Evolutionary conservation across 2,329 filamentous ascomycete species (phyloP), one percentile per base, ranked within the genome.

Genomic region (Thelonectria olida): DNA sequence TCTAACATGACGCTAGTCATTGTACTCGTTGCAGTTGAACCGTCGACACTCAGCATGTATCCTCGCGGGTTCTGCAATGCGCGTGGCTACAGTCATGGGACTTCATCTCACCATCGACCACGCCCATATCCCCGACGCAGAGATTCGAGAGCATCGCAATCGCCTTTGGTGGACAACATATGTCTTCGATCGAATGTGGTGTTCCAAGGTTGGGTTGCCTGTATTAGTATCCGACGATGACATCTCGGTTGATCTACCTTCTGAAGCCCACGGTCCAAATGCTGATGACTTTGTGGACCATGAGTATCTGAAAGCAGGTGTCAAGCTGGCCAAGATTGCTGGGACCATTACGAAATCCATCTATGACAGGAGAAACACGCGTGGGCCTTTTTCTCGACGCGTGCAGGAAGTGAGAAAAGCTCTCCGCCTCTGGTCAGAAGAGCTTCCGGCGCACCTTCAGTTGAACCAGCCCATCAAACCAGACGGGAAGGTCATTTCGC

Each of bases 151-250:
- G 27, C 62, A 64, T 12, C 51, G 52, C 25, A 49, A 50, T 20
- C 52, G 64, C 0, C 42, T 66, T 5, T 64, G 58, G 64, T 66
- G 62, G 64, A 48, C 62, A 15, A 47, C 45, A 2, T 64, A 64
- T n/a, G 44, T 48, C 27, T 50, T 66, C 10, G 62, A 58, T 19
- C 19, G 49, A 34, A 48, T 48, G 10, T 42, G 31, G 41, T 52
- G 39, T 5, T 53, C 56, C 5, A 58, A 53, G 22, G 22, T 42
- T 6, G 42, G 56, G 8, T 19, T 53, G 2, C 49, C 42, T 1
- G 12, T 47, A 8, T 19, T 53, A 15, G 7, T 53, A 8, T 47
- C 41, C 1, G 56, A 54, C 19, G 56, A 58, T 17, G 49, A 53
- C 3, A 58, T 58, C 42, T 47, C 34, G 25, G 56, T 58, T 10